Evolutionary conservation across 176 grass and related monocot species (phyloP).

Genomic region (Rhynchospora breviuscula): DNA sequence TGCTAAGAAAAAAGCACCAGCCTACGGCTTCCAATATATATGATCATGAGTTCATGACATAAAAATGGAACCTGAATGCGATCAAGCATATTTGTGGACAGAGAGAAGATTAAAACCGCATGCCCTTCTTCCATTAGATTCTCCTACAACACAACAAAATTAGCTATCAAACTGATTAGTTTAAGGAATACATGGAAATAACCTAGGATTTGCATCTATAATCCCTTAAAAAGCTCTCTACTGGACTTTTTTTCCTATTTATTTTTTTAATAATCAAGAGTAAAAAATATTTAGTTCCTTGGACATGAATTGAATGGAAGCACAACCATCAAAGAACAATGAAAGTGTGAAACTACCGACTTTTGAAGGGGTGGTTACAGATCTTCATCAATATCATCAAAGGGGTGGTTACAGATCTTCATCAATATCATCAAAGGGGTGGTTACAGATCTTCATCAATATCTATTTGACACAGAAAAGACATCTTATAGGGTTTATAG

Average conservation of each 20-base stretch:
- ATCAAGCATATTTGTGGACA: slow-evolving; percentile 81
- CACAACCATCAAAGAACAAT: not conserved
- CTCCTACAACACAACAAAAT: slow-evolving; percentile 41
- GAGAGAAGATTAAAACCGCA: slow-evolving; percentile 71
- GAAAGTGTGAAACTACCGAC: not conserved
- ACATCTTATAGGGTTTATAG: too few relatives aligned
- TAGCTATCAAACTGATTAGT: slow-evolving; percentile 17
- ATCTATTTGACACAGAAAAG: too few relatives aligned
- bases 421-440: too few relatives aligned
- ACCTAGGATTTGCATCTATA: not conserved
- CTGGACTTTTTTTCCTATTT: not conserved
- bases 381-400: slow-evolving; percentile 96
- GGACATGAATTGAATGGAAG: not conserved
- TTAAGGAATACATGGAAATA: not conserved
- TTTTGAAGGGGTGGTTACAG: slow-evolving; percentile 70
- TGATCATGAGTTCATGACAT: too few relatives aligned
- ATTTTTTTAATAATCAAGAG: not conserved
- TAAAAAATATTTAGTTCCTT: not conserved
- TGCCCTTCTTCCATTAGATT: slow-evolving; percentile 75
- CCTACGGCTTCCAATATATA: not conserved
- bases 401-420: slow-evolving; percentile 46
- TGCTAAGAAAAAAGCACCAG: not conserved
- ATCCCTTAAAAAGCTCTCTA: not conserved
- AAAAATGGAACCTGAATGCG: slow-evolving; percentile 57
- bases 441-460: too few relatives aligned